These are phyloP conservation scores for Colletotrichum lini DNA, from an alignment of 2,329 filamentous ascomycete genomes.

Conservation along the genomic window DNA sequence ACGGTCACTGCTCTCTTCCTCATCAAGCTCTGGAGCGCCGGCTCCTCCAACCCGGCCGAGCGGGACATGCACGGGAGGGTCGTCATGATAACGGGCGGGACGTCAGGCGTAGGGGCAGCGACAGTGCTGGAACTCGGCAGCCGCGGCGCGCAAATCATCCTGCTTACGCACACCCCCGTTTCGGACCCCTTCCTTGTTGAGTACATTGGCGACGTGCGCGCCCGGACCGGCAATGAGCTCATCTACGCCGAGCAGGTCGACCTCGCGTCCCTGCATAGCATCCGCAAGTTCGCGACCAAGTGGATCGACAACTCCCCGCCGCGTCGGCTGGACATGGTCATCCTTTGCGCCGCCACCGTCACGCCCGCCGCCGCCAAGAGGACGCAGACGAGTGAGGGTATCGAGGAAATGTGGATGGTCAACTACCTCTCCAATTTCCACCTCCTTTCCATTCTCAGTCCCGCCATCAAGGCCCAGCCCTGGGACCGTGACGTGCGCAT, in stretches of 20 bases:
- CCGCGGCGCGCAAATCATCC: conserved; percentile 90
- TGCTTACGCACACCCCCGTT: conserved; percentile 86
- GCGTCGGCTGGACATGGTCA: conserved; percentile 88
- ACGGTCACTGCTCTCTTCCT: conserved; percentile 57
- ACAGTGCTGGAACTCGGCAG: conserved; percentile 81
- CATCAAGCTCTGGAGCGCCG: conserved; percentile 83
- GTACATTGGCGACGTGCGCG: conserved; percentile 89
- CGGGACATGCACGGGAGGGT: conserved; percentile 94
- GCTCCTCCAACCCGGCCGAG: conserved; percentile 81
- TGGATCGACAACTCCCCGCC: conserved; percentile 98
- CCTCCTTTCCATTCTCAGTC: conserved; percentile 89
- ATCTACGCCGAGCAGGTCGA: conserved; percentile 98
- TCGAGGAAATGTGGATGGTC: conserved; percentile 93
- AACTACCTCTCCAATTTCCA: conserved; percentile 98
- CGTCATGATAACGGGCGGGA: conserved; percentile 93
- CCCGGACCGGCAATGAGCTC: conserved; percentile 82
- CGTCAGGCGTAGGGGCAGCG: conserved; percentile 89
- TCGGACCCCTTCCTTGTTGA: conserved; percentile 92
- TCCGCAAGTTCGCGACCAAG: conserved; percentile 93
- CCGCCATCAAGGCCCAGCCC: conserved; percentile 90
- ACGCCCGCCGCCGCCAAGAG: conserved; percentile 76
- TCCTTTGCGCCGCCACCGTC: conserved; percentile 86
- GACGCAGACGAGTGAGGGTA: conserved; percentile 78
- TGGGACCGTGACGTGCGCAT: conserved; percentile 94
- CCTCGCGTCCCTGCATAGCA: conserved; percentile 87